Evolutionary conservation across 140 eudicot species (phyloP), one percentile per base, ranked within the genome.

Genomic region (Stevia rebaudiana): DNA sequence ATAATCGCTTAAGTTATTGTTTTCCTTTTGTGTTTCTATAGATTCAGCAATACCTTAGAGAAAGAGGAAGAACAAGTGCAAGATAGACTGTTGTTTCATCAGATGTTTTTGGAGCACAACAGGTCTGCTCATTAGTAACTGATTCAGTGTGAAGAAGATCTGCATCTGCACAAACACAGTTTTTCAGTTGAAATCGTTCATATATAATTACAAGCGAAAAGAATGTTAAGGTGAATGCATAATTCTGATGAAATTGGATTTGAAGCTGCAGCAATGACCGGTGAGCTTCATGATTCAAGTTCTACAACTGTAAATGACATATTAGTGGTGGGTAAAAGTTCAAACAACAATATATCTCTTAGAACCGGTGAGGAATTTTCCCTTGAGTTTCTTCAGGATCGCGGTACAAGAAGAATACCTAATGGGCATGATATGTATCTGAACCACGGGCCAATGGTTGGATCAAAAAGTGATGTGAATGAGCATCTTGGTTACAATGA

Each of bases 281-380:
- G 68, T 3, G 87, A 76, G 76, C 22, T 65, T 33, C 81, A 71
- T 70, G 83, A 68, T 52, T 55, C 69, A 8, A 17, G 57, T 37
- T 72, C 76, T 44, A 37, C 30, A 46, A 11, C 44, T 30, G 21
- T 42, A 24, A 73, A 63, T 24, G 69, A 71, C 8, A 77, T 79
- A 41, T n/a, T 53, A 30, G 37, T 53, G 17, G 53, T 36, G 15
- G 71, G 64, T 22, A 68, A 60, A 65, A 31, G 65, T 61, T 75
- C 70, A 11, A 75, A 51, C 51, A 77, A 68, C 50, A 72, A 78
- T 71, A 51, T 82, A 46, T 82, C 86, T 52, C 61, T 84, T 63
- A 83, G 82, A 70, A 86, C 86, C 0, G 94, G 94, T 28, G 97
- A 90, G 85, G 94, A 81, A 30, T 90, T 86, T 61, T 81, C 87